Base-by-base conservation (phyloP, 768 basidiomycete genomes). In the Russula compacta region DNA sequence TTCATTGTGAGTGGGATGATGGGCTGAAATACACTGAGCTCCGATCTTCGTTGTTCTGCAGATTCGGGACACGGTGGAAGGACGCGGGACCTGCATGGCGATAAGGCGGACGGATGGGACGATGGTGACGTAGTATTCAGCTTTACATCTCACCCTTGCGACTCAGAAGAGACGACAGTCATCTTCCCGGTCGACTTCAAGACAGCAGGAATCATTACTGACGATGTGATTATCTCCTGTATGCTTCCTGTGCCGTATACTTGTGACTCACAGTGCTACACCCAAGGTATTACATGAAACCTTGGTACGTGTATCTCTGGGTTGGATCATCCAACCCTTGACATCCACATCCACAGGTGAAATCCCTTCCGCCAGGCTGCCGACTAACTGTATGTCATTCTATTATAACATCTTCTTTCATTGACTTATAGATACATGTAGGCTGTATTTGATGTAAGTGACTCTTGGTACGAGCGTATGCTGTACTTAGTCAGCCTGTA, bases 41-140 rank as follows among this genome's bases (percentile, higher is more conserved):
- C n/a, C 14, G 21, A 29, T 35, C 32, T 35, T 21, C 1, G 6
- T 21, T n/a, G 42, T 32, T 33, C 21, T 29, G 3, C 9, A 90
- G 90, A 92, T 71, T 95, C 93, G 6, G 95, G 95, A 14, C 95
- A 98, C 65, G 95, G 95, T 40, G 94, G 92, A 14, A 94, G 94
- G 73, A 87, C 87, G 0, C 79, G 87, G 63, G 95, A 97, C 72
- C 38, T 74, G 3, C 84, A 92, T 65, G 91, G 90, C 1, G 90
- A 94, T 67, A 91, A 95, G 73, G 82, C 73, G 0, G 92, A 94
- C 70, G 93, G 93, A 12, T 83, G 74, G 65, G 91, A 94, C 66
- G 90, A 93, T 81, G 85, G 86, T 83, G 40, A 24, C 52, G 19
- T 29, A 8, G 11, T 40, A 29, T 3, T 52, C 8, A 29, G 4